These are phyloP conservation scores for Mycena sp. DNA, from an alignment of 1,284 basidiomycete species.

Conservation along the genomic window DNA sequence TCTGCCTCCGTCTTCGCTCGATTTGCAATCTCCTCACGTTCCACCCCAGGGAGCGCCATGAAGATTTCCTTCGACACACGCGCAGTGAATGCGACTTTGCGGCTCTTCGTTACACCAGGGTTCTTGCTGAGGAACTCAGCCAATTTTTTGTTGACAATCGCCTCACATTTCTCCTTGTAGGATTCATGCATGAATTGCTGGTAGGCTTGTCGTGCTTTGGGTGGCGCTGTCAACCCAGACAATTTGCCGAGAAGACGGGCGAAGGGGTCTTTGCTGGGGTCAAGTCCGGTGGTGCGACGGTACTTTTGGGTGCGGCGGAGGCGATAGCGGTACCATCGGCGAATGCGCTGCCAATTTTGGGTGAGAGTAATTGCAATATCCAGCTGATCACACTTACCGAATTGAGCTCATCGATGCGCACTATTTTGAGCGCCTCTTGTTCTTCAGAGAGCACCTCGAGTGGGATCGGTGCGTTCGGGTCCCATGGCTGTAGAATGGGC, in stretches of 20 bases:
- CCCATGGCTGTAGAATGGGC: conserved; percentile 2
- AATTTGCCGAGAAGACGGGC: conserved; percentile 20
- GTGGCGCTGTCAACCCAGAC: conserved; percentile 4
- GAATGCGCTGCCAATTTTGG: conserved; percentile 15
- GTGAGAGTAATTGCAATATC: background rate
- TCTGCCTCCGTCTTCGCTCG: conserved; percentile 15
- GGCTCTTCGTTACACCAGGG: background rate
- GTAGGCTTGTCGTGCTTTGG: conserved; percentile 15
- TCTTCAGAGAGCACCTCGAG: background rate
- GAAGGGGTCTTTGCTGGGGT: conserved; percentile 19
- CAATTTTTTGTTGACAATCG: background rate
- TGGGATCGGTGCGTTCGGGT: background rate
- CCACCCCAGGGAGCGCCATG: background rate
- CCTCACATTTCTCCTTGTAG: background rate
- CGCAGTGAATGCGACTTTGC: conserved; percentile 3
- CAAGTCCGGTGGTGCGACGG: background rate
- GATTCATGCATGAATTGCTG: conserved; percentile 27
- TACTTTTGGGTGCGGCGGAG: background rate
- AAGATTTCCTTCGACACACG: background rate
- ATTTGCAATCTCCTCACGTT: background rate
- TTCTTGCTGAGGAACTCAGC: background rate
- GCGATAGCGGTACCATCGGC: conserved; percentile 18
- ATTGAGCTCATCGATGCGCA: background rate
- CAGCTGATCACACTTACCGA: background rate
- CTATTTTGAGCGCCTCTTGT: background rate